Conservation (phyloP, 306 rosid species). For the Arachis hypogaea region DNA sequence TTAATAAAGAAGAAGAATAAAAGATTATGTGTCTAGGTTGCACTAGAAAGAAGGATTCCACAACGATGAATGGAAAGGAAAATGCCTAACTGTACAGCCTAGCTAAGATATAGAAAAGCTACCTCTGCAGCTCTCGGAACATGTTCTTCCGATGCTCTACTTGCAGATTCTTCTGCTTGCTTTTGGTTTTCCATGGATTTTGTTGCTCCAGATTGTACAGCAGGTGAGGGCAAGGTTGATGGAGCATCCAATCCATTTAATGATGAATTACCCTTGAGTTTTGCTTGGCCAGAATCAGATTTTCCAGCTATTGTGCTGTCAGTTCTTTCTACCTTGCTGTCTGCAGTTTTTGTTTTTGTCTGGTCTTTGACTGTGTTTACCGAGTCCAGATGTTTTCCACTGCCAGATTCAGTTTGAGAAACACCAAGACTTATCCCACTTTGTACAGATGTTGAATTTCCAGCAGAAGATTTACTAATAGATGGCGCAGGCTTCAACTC, state of each 20-base stretch:
- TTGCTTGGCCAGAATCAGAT: slow-evolving; percentile 73
- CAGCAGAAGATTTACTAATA: slow-evolving; percentile 62
- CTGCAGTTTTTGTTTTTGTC: slow-evolving; percentile 57
- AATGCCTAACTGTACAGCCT: slow-evolving; percentile 25
- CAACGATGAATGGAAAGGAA: slow-evolving; percentile 22
- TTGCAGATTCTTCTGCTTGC: slow-evolving; percentile 67
- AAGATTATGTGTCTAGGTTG: background rate
- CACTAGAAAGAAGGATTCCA: slow-evolving; percentile 12
- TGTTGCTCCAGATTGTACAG: slow-evolving; percentile 63
- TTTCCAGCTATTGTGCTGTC: slow-evolving; percentile 55
- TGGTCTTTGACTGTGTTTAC: slow-evolving; percentile 68
- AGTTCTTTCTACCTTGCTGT: slow-evolving; percentile 66
- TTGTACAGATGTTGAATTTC: slow-evolving; percentile 56
- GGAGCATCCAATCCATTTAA: slow-evolving; percentile 76
- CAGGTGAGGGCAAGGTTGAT: slow-evolving; percentile 51
- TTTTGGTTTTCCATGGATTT: slow-evolving; percentile 70
- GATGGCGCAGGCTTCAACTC: slow-evolving; percentile 79
- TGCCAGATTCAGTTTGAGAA: slow-evolving; percentile 65
- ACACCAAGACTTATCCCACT: slow-evolving; percentile 54
- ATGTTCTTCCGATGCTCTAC: slow-evolving; percentile 68
- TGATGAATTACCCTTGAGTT: slow-evolving; percentile 60
- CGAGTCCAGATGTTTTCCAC: slow-evolving; percentile 68
- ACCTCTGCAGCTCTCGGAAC: slow-evolving; percentile 72
- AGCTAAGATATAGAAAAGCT: slow-evolving; percentile 28
- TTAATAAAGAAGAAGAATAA: background rate